Conservation (phyloP, 768 basidiomycete species). For the Tricholoma matsutake region DNA sequence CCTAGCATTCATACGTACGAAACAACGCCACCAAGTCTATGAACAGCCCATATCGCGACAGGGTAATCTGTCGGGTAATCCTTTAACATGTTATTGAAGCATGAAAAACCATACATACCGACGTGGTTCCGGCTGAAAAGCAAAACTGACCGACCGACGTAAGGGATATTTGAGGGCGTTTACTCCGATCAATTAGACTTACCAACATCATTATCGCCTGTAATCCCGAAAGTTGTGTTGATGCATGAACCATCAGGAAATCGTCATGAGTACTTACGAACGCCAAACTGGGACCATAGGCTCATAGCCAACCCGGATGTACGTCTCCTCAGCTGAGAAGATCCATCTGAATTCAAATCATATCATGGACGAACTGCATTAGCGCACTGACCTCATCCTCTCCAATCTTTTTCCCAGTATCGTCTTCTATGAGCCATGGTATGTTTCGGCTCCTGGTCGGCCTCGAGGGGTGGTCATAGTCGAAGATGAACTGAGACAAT, state of each 20-base stretch:
- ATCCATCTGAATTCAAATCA: background rate
- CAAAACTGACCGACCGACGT: conserved; percentile 39
- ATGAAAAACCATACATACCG: conserved; percentile 26
- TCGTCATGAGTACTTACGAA: conserved; percentile 31
- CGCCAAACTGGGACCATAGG: conserved; percentile 37
- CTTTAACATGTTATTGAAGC: background rate
- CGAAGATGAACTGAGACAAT: conserved; percentile 52
- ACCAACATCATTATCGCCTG: conserved; percentile 53
- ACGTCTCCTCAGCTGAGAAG: conserved; percentile 40
- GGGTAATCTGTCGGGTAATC: conserved; percentile 42
- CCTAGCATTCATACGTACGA: conserved; percentile 38
- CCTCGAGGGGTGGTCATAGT: conserved; percentile 38
- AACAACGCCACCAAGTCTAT: conserved; percentile 53
- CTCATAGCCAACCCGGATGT: conserved; percentile 48
- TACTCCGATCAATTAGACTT: conserved; percentile 18
- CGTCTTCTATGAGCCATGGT: conserved; percentile 52
- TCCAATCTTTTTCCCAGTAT: conserved; percentile 36
- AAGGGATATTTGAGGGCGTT: background rate
- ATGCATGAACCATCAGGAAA: background rate
- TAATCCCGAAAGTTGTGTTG: background rate
- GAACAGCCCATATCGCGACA: conserved; percentile 53
- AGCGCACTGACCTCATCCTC: conserved; percentile 37
- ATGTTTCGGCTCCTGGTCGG: conserved; percentile 30
- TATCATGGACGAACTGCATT: background rate
- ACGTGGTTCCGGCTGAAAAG: conserved; percentile 67